These are phyloP conservation scores for Boletus patriciae DNA, from an alignment of 768 basidiomycete genomes.

Conservation along the genomic window DNA sequence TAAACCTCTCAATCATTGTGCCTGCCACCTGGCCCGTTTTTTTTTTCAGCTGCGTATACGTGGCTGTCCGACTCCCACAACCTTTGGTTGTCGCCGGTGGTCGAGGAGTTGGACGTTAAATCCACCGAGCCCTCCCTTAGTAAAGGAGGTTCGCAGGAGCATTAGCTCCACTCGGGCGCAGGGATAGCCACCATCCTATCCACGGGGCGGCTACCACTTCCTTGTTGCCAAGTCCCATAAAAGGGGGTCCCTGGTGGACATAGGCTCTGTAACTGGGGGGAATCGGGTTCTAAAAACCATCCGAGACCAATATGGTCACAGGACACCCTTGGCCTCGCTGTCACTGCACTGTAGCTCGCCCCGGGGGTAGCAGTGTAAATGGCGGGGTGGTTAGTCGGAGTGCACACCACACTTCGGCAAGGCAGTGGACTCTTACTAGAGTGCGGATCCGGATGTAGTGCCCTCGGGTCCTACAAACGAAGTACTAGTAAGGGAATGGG, in stretches of 20 bases:
- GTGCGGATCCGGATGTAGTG: slow-evolving; percentile 1
- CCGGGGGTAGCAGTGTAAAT: too few species aligned
- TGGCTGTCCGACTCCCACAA: background rate
- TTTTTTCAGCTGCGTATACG: background rate
- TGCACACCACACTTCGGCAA: background rate
- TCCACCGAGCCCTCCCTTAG: slow-evolving; percentile 2
- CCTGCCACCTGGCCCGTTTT: slow-evolving; percentile 1
- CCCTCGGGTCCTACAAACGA: background rate
- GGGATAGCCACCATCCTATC: background rate
- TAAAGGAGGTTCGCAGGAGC: slow-evolving; percentile 1
- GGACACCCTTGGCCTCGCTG: background rate
- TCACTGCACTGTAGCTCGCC: background rate
- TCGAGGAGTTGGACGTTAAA: background rate
- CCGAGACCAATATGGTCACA: background rate
- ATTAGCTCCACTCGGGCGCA: background rate
- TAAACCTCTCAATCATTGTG: background rate
- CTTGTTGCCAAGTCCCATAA: background rate
- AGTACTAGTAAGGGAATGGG: slow-evolving; percentile 3
- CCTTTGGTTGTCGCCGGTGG: background rate
- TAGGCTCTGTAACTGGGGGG: background rate
- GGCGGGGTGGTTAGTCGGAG: background rate
- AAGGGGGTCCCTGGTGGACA: background rate
- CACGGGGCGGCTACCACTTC: background rate
- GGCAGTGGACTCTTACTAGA: slow-evolving; percentile 6
- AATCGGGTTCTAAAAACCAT: slow-evolving; percentile 6